phyloP scores from a whole-genome alignment of 2,329 filamentous ascomycete genomes.

The Pseudocercospora pini-densiflorae region DNA sequence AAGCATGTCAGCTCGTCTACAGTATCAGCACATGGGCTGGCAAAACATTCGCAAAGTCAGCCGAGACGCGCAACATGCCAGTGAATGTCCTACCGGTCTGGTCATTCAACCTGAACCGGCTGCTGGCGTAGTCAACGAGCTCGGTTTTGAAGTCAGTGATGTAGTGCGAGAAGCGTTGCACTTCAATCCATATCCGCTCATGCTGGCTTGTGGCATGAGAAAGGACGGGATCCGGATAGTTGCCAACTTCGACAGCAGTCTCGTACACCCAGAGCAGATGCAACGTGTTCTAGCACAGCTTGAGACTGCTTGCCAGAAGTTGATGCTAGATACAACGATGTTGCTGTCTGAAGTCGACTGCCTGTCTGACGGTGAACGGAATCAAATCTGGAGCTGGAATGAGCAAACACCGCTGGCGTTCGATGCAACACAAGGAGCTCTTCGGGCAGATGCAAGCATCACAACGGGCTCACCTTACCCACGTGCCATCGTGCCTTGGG shows the following conservation, averaged over 20 bases:
- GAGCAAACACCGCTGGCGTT: not conserved
- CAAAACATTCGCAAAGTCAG: conserved; percentile 49
- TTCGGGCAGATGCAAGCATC: not conserved
- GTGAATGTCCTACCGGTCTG: conserved; percentile 60
- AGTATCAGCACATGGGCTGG: conserved; percentile 45
- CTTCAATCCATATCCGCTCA: conserved; percentile 49
- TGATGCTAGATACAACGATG: not conserved
- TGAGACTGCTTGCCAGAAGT: not conserved
- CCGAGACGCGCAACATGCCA: conserved; percentile 59
- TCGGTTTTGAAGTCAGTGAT: conserved; percentile 30
- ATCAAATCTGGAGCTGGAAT: conserved; percentile 8
- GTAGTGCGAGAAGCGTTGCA: conserved; percentile 29
- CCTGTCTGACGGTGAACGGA: not conserved
- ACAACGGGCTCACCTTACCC: not conserved
- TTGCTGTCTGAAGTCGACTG: not conserved
- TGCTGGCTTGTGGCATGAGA: conserved; percentile 52
- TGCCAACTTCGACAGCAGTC: conserved; percentile 1
- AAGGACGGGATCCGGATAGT: conserved; percentile 48
- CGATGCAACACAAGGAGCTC: not conserved
- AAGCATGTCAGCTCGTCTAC: conserved; percentile 37
- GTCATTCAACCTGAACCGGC: conserved; percentile 53
- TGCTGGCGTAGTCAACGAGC: conserved; percentile 24
- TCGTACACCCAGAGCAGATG: not conserved
- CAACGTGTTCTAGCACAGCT: conserved; percentile 6
- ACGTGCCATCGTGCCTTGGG: not conserved